Evolutionary conservation across 768 basidiomycete species (phyloP), one percentile per base, ranked within the genome.

Genomic region (Tricholoma furcatifolium): DNA sequence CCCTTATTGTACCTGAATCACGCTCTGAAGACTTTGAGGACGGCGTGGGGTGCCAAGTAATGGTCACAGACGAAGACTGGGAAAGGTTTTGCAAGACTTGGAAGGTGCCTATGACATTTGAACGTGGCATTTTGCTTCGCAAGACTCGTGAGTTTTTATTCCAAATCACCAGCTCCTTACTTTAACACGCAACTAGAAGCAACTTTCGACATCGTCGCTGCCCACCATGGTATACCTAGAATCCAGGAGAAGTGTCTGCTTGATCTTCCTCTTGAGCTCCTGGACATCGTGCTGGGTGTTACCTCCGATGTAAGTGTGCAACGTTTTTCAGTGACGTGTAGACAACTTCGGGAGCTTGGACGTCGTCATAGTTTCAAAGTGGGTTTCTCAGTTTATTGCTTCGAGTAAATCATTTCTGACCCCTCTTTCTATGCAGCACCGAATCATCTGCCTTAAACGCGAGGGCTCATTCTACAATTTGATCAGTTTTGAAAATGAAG

Each of bases 241-340:
- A 20, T 48, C 30, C 53, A 48, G 21, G 7, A 36, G n/a, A 15
- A 47, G 5, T 36, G 41, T 31, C 14, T 54, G 2, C 12, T 24
- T 14, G 32, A 54, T 54, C 23, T 54, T 15, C 53, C 46, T 15
- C 3, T n/a, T 1, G 52, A 53, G 31, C 2, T 53, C 17, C 45
- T 54, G 4, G 47, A 47, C 18, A n/a, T 9, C 5, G 12, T 54
- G 8, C 43, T 48, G 17, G 6, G 27, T 9, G 32, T 27, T 17
- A 34, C 32, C n/a, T 4, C 11, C 10, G n/a, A 7, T 9, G 12
- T 15, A 24, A 17, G 35, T 46, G 10, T 47, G 47, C 9, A n/a
- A n/a, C 18, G 24, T 5, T 41, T 54, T 7, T 54, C 40, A 4
- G 23, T 21, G 6, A 48, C 47, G 7, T 48, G 53, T 27, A 32